phyloP scores from a whole-genome alignment of 768 basidiomycete species.

The Amanita muscaria region DNA sequence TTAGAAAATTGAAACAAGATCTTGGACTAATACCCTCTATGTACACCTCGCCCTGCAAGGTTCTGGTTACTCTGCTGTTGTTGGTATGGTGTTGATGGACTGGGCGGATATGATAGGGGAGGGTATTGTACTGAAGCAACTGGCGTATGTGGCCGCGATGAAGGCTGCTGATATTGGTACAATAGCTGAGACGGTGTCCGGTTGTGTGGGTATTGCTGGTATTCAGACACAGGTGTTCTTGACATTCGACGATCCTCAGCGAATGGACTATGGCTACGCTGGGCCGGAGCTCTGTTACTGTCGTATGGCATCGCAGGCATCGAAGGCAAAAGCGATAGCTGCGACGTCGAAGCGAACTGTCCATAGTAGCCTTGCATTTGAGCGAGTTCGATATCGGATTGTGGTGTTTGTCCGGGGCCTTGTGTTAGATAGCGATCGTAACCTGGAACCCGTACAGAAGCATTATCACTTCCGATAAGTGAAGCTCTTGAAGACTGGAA shows the following conservation, averaged over 20 bases:
- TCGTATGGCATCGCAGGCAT: constrained; percentile 36
- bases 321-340: constrained; percentile 30
- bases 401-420: constrained; percentile 31
- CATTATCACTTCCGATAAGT: constrained; percentile 26
- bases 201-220: constrained; percentile 12
- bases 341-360: constrained; percentile 29
- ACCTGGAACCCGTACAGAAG: constrained; percentile 23
- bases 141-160: constrained; percentile 9
- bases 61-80: constrained; percentile 17
- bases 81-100: constrained; percentile 1
- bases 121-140: background rate
- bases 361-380: constrained; percentile 37
- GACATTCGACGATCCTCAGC: constrained; percentile 13
- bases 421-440: constrained; percentile 53
- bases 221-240: constrained; percentile 11
- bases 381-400: constrained; percentile 43
- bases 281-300: constrained; percentile 46
- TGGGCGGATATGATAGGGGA: constrained; percentile 1
- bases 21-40: constrained; percentile 17
- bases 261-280: constrained; percentile 28
- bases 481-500: constrained; percentile 33
- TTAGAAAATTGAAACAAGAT: background rate
- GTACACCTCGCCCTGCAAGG: constrained; percentile 27
- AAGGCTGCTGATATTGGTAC: constrained; percentile 15
- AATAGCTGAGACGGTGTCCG: constrained; percentile 13